Evolutionary conservation across 2,329 filamentous ascomycete genomes (phyloP).

Genomic region (Colletotrichum scovillei): DNA sequence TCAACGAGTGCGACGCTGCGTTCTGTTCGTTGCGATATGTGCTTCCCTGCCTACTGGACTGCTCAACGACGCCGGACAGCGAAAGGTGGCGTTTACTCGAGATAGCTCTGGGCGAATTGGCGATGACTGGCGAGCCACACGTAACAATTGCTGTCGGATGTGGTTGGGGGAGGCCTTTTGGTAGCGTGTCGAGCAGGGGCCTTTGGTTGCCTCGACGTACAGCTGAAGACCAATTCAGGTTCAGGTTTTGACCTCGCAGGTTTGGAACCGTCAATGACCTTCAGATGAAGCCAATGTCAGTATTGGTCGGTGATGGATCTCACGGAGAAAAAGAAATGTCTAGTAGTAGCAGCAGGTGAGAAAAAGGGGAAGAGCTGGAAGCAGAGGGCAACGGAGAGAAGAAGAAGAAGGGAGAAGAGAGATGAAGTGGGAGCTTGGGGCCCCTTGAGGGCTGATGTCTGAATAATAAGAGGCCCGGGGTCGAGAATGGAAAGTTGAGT

Average conservation of each 20-base stretch:
- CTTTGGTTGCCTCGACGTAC: constrained; percentile 10
- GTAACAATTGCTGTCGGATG: constrained; percentile 22
- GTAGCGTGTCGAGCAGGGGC: constrained; percentile 7
- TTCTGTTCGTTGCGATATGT: neutral
- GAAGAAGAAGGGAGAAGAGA: neutral
- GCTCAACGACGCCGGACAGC: neutral
- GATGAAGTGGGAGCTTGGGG: constrained; percentile 6
- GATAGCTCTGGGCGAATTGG: neutral
- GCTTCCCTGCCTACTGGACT: neutral
- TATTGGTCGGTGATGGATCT: neutral
- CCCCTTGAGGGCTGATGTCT: constrained; percentile 19
- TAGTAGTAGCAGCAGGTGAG: neutral
- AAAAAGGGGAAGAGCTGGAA: constrained; percentile 4
- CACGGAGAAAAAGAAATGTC: neutral
- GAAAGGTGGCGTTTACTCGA: neutral
- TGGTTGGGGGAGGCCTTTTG: constrained; percentile 4
- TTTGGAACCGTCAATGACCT: neutral
- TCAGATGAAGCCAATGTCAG: neutral
- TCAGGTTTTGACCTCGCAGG: neutral
- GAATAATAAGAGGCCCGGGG: constrained; percentile 30
- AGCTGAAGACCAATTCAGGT: neutral
- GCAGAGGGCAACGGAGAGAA: neutral
- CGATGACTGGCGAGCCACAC: neutral
- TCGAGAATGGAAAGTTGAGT: constrained; percentile 14
- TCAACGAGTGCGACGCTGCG: neutral